A percentile compares a stretch with the other conserved stretches of the same genome.
phyloP scores from a whole-genome alignment of 306 rosid species.

The Vigna angularis region DNA sequence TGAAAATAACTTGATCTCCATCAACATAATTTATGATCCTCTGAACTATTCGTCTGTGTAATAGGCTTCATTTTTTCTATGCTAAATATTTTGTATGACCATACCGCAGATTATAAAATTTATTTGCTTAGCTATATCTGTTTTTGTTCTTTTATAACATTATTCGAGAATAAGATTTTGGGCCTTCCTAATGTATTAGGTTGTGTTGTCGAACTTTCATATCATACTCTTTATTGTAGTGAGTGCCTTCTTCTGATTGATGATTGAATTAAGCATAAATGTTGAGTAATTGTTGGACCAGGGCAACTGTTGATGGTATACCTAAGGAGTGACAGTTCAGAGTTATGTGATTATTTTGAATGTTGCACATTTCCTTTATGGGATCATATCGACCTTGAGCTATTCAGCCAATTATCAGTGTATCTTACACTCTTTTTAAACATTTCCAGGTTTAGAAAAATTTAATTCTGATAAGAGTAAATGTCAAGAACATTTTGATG shows the following conservation, averaged over 20 bases:
- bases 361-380: conserved; percentile 4
- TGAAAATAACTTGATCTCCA: neutral
- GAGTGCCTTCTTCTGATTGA: conserved; percentile 4
- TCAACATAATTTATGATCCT: neutral
- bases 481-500: conserved; percentile 90
- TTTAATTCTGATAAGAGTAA: conserved; percentile 73
- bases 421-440: conserved; percentile 12
- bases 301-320: neutral
- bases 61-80: too few species aligned
- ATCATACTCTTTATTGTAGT: neutral
- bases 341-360: conserved; percentile 13
- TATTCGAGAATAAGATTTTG: neutral
- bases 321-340: neutral
- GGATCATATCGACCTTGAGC: conserved; percentile 1
- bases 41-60: too few species aligned
- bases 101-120: neutral
- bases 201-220: conserved; percentile 4
- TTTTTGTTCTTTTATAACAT: neutral
- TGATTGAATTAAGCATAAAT: neutral
- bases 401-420: neutral
- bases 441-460: conserved; percentile 79
- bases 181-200: conserved; percentile 3
- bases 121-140: neutral
- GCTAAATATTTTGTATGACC: neutral
- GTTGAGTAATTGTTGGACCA: neutral